Conservation (phyloP, 2,329 filamentous ascomycete species). For the Fusarium nematophilum region DNA sequence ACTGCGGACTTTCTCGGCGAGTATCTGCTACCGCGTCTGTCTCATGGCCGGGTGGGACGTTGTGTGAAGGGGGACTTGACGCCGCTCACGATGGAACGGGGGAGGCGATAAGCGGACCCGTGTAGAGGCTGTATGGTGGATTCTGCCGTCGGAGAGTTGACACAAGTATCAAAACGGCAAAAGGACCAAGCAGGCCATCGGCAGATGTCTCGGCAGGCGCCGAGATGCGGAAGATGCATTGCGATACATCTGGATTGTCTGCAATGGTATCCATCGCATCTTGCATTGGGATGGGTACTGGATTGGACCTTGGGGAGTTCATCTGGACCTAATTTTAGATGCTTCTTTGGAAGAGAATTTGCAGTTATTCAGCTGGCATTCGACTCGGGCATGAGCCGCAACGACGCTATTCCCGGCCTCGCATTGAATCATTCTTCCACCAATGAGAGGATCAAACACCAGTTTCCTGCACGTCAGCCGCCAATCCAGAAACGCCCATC, state of each 20-base stretch:
- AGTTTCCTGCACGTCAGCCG: background rate
- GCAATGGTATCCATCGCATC: too few species aligned
- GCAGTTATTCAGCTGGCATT: too few species aligned
- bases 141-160: slow-evolving; percentile 27
- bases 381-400: background rate
- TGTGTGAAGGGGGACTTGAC: slow-evolving; percentile 30
- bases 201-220: background rate
- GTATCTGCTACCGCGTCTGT: slow-evolving; percentile 37
- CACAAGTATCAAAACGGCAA: slow-evolving; percentile 29
- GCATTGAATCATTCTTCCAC: slow-evolving; percentile 2
- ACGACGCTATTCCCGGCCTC: slow-evolving; percentile 7
- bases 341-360: too few species aligned
- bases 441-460: background rate
- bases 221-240: background rate
- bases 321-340: too few species aligned
- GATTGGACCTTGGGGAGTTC: background rate
- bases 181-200: background rate
- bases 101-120: slow-evolving; percentile 7
- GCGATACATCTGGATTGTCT: background rate
- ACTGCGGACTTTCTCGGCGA: background rate
- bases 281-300: background rate
- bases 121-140: slow-evolving; percentile 14
- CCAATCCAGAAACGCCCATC: slow-evolving; percentile 9
- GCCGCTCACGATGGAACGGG: background rate
- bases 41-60: slow-evolving; percentile 33